Evolutionary conservation across 2,329 filamentous ascomycete species (phyloP).

Genomic region (Endothia cerciana): DNA sequence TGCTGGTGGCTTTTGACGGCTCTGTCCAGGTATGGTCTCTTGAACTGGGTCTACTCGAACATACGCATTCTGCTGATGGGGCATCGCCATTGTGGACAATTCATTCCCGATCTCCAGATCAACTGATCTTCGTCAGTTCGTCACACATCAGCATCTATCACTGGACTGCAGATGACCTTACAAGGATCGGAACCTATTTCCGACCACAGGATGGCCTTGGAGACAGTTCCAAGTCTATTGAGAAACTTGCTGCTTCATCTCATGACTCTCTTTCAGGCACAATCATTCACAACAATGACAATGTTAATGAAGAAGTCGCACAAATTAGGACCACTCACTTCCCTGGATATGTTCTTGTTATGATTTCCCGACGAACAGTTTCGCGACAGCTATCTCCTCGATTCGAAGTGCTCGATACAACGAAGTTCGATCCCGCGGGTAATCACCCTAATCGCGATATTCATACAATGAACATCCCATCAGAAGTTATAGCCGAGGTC

Average conservation of each 20-base stretch:
- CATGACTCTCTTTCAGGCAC: not conserved
- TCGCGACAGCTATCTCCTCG: not conserved
- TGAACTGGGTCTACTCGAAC: not conserved
- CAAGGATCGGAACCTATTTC: not conserved
- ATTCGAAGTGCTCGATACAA: not conserved
- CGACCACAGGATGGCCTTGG: not conserved
- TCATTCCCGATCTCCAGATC: not conserved
- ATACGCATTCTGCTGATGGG: not conserved
- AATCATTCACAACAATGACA: not conserved
- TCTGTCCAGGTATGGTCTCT: not conserved
- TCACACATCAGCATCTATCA: not conserved
- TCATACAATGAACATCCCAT: not conserved
- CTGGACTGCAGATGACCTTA: not conserved
- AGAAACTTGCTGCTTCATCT: not conserved
- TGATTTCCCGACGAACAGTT: not conserved
- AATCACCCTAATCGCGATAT: not conserved
- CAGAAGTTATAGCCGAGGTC: not conserved
- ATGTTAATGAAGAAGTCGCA: not conserved
- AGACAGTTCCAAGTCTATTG: not conserved
- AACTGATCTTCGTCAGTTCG: not conserved
- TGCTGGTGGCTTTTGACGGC: not conserved
- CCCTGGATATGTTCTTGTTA: not conserved
- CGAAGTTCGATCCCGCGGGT: not conserved
- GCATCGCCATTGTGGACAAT: not conserved
- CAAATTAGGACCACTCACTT: not conserved